phyloP scores from a whole-genome alignment of 345 rosid genomes.

The Ailanthus altissimus region DNA sequence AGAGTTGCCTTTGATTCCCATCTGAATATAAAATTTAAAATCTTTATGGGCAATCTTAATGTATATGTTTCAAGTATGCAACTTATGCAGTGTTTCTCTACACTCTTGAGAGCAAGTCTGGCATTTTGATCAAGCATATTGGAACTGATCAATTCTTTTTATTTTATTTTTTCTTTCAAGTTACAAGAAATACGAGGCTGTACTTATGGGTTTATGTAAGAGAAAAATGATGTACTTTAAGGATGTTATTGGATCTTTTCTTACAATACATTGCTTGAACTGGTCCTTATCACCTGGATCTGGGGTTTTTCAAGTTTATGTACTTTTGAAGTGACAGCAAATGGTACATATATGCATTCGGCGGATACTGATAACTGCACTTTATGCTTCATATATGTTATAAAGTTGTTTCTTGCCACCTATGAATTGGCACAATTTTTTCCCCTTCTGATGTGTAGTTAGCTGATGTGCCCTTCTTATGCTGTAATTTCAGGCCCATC shows the following conservation, averaged over 20 bases:
- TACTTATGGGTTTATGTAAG: not conserved
- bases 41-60: not conserved
- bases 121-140: not conserved
- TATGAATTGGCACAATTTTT: not conserved
- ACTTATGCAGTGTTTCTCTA: not conserved
- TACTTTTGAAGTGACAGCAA: not conserved
- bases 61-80: not conserved
- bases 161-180: not conserved
- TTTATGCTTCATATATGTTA: not conserved
- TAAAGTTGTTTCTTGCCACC: slow-evolving; percentile 1
- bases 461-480: slow-evolving; percentile 23
- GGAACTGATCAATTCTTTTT: not conserved
- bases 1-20: not conserved
- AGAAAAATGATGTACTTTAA: not conserved
- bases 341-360: not conserved
- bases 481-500: slow-evolving; percentile 64
- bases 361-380: slow-evolving; percentile 4
- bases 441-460: not conserved
- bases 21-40: not conserved
- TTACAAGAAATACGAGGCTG: not conserved
- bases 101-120: not conserved
- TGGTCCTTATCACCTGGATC: not conserved
- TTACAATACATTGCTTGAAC: not conserved
- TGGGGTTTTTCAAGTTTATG: slow-evolving; percentile 3
- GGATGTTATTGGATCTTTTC: not conserved